phyloP scores from a whole-genome alignment of 352 stramenopile species.

The Blastocystis sp. region DNA sequence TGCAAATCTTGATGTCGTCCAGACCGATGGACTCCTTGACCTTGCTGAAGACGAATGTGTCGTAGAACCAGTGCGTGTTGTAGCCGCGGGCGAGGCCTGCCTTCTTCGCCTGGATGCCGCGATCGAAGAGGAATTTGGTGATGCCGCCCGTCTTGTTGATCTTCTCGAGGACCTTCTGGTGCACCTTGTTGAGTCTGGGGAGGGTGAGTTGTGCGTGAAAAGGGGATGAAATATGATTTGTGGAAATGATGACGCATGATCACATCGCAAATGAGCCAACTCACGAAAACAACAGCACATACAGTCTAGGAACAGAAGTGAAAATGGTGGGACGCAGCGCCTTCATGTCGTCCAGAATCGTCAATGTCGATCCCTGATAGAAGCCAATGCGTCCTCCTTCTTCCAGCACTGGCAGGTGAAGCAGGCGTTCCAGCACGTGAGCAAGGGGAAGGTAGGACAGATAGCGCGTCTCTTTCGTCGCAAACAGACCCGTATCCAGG shows the following conservation, averaged over 20 bases:
- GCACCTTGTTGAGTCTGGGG: constrained; percentile 51
- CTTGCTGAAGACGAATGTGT: constrained; percentile 35
- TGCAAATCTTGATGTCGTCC: constrained; percentile 4
- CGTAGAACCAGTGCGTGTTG: constrained; percentile 78
- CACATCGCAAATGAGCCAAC: background rate
- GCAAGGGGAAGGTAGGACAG: constrained; percentile 56
- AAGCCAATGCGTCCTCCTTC: constrained; percentile 49
- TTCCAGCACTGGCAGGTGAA: constrained; percentile 61
- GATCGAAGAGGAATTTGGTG: constrained; percentile 82
- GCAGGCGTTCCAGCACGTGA: constrained; percentile 75
- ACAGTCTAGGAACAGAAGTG: constrained; percentile 52
- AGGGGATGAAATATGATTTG: background rate
- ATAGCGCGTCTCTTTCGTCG: background rate
- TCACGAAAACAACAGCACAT: background rate
- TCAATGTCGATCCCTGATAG: constrained; percentile 53
- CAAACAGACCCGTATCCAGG: background rate
- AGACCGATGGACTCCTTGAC: constrained; percentile 13
- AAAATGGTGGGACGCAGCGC: constrained; percentile 51
- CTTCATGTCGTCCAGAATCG: constrained; percentile 57
- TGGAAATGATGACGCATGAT: background rate
- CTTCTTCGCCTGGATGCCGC: constrained; percentile 81
- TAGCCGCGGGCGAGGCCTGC: constrained; percentile 78
- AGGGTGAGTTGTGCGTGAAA: background rate
- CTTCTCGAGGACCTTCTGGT: constrained; percentile 49
- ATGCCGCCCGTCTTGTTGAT: constrained; percentile 78